Percentiles rank a stretch among this genome's conserved stretches.
These are phyloP conservation scores for Sphagnum magellanicum DNA, from an alignment of 228 moss, liverwort and hornwort genomes.

Conservation along the genomic window DNA sequence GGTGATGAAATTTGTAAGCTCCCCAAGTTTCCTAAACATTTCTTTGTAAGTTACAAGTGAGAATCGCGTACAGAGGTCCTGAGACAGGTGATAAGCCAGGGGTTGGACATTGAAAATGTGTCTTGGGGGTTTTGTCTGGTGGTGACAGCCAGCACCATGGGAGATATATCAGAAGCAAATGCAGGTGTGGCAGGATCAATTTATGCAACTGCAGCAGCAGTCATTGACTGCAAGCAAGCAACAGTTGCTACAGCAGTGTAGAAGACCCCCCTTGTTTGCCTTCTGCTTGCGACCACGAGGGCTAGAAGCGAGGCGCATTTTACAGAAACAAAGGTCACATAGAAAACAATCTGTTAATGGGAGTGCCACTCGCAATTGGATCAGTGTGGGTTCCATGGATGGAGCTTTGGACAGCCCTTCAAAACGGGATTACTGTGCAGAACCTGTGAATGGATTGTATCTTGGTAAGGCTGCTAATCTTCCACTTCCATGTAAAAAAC, in stretches of 20 bases:
- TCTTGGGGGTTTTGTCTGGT: not conserved
- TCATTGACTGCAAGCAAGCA: constrained; percentile 63
- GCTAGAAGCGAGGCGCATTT: constrained; percentile 70
- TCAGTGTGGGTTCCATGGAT: constrained; percentile 52
- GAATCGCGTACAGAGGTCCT: not conserved
- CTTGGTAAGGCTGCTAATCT: constrained; percentile 17
- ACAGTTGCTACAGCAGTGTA: constrained; percentile 47
- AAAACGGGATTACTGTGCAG: constrained; percentile 45
- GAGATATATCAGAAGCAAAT: constrained; percentile 78
- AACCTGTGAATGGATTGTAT: constrained; percentile 29
- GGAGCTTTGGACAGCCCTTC: constrained; percentile 46
- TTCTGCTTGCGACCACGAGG: constrained; percentile 97
- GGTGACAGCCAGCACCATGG: constrained; percentile 88
- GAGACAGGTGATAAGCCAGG: not conserved
- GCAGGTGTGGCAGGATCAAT: constrained; percentile 66
- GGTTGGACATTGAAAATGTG: not conserved
- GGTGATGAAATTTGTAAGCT: too few relatives aligned
- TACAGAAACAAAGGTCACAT: constrained; percentile 85
- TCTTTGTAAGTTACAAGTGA: too few relatives aligned
- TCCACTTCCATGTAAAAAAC: too few relatives aligned
- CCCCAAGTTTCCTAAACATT: too few relatives aligned
- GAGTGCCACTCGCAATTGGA: constrained; percentile 71
- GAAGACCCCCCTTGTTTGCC: constrained; percentile 82
- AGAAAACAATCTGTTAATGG: constrained; percentile 65
- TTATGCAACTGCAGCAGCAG: constrained; percentile 58